Conservation (phyloP, 306 rosid genomes). For the Gillenia trifoliata region DNA sequence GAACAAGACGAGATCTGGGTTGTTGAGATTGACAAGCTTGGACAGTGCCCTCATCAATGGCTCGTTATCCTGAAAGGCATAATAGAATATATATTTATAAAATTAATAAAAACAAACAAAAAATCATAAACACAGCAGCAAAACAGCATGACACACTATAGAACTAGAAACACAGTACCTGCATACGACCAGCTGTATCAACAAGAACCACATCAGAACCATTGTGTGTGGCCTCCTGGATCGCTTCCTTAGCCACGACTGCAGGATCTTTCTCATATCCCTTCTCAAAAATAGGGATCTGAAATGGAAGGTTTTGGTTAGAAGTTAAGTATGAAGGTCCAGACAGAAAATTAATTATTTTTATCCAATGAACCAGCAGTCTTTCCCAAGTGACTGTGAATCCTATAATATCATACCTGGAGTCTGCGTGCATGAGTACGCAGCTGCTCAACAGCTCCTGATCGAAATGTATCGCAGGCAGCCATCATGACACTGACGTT, state of each 20-base stretch:
- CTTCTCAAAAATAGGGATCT: slow-evolving; percentile 97
- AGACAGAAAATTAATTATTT: neutral
- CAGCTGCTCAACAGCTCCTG: slow-evolving; percentile 99
- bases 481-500: slow-evolving; percentile 90
- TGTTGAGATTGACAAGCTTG: slow-evolving; percentile 85
- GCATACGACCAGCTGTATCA: slow-evolving; percentile 99
- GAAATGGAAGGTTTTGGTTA: slow-evolving; percentile 15
- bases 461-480: slow-evolving; percentile 97
- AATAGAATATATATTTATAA: neutral
- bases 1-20: slow-evolving; percentile 89
- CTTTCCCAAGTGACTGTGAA: neutral
- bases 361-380: neutral
- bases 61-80: slow-evolving; percentile 76
- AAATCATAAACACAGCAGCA: neutral
- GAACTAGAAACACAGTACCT: slow-evolving; percentile 42
- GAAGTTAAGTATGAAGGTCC: neutral
- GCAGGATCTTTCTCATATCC: slow-evolving; percentile 99
- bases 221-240: slow-evolving; percentile 82
- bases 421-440: slow-evolving; percentile 99
- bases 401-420: slow-evolving; percentile 47
- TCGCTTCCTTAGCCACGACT: slow-evolving; percentile 94
- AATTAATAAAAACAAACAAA: neutral
- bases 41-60: slow-evolving; percentile 97
- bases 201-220: slow-evolving; percentile 98
- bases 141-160: neutral